Evolutionary conservation across 2,329 filamentous ascomycete species (phyloP).

Genomic region (Neoascochyta sp.): DNA sequence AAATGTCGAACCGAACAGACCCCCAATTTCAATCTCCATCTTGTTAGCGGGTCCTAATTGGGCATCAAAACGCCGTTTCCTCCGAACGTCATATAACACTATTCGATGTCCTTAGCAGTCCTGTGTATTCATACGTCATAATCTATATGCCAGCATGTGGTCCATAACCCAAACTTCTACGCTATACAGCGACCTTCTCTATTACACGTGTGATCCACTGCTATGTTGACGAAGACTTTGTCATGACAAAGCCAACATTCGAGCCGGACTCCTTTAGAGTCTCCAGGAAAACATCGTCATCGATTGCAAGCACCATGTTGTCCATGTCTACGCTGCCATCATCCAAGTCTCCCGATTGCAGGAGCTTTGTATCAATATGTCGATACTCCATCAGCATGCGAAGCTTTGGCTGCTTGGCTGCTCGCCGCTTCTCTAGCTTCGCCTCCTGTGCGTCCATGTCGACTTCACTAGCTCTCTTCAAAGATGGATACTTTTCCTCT

Average conservation of each 20-base stretch:
- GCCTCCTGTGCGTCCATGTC: constrained; percentile 47
- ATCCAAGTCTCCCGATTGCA: constrained; percentile 11
- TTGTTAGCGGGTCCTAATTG: too few species aligned
- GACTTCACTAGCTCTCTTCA: constrained; percentile 43
- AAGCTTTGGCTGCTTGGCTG: constrained; percentile 44
- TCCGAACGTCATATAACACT: too few species aligned
- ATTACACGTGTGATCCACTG: background rate
- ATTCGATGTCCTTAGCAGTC: too few species aligned
- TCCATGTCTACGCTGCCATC: constrained; percentile 18
- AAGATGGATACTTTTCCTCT: constrained; percentile 24
- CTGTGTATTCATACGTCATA: too few species aligned
- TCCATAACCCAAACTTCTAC: constrained; percentile 6
- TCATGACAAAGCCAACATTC: constrained; percentile 50
- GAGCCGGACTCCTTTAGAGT: constrained; percentile 47
- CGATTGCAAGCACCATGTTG: constrained; percentile 39
- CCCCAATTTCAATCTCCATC: too few species aligned
- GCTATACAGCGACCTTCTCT: constrained; percentile 5
- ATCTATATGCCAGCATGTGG: too few species aligned
- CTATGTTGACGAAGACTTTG: constrained; percentile 36
- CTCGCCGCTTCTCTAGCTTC: constrained; percentile 35
- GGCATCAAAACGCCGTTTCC: too few species aligned
- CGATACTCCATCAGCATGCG: constrained; percentile 53
- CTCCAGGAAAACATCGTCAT: constrained; percentile 50
- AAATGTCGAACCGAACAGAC: too few species aligned
- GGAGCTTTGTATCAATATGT: constrained; percentile 46